phyloP scores from a whole-genome alignment of 768 basidiomycete genomes.

The Suillus hirtellus region DNA sequence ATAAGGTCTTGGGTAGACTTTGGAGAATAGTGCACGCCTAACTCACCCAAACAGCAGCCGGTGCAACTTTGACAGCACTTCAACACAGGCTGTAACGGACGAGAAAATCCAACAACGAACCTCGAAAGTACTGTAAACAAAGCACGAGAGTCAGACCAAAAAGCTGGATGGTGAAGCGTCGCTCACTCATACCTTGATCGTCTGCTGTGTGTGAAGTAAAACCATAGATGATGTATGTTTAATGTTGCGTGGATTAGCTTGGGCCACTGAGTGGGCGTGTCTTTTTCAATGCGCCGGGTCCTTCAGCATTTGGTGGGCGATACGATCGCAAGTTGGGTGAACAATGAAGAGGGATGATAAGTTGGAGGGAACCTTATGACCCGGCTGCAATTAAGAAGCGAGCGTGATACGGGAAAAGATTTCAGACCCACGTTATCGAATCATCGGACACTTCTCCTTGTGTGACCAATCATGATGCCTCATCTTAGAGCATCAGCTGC shows the following conservation, averaged over 20 bases:
- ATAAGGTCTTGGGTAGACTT: not conserved
- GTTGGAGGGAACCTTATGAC: not conserved
- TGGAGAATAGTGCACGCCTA: not conserved
- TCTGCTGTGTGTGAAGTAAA: slow-evolving; percentile 14
- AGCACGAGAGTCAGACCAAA: not conserved
- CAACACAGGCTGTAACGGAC: not conserved
- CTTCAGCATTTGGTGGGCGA: not conserved
- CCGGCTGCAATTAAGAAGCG: not conserved
- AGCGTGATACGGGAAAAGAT: not conserved
- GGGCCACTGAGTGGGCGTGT: not conserved
- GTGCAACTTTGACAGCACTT: slow-evolving; percentile 9
- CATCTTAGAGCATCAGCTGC: no score
- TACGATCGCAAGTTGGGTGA: not conserved
- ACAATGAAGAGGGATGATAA: not conserved
- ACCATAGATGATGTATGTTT: slow-evolving; percentile 4
- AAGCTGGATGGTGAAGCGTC: not conserved
- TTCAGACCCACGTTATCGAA: not conserved
- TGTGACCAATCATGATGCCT: no score
- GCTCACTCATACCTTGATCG: slow-evolving; percentile 11
- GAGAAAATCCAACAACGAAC: not conserved
- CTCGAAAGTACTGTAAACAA: slow-evolving; percentile 14
- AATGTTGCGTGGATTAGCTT: not conserved
- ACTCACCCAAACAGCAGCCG: slow-evolving; percentile 15
- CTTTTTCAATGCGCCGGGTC: not conserved
- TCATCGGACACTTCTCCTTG: no score